phyloP scores from a whole-genome alignment of 1,284 basidiomycete species.

The Lentinula novae-zelandiae region DNA sequence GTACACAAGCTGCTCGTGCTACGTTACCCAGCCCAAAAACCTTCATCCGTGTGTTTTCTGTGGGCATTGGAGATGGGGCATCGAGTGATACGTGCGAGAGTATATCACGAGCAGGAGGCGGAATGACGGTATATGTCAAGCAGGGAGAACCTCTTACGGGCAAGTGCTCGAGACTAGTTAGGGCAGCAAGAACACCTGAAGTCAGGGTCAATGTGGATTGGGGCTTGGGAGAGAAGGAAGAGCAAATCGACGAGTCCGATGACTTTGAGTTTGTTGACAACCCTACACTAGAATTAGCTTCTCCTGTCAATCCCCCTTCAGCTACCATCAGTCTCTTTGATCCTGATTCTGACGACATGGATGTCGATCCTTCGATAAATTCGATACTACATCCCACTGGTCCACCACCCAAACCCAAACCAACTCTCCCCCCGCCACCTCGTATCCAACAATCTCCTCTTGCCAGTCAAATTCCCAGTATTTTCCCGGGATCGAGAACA shows the following conservation, averaged over 20 bases:
- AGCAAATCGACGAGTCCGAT: not conserved
- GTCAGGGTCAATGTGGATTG: not conserved
- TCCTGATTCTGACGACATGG: not conserved
- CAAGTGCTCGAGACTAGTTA: conserved; percentile 3
- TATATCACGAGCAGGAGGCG: not conserved
- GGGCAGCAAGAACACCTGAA: not conserved
- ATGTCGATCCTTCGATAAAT: not conserved
- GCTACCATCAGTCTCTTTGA: not conserved
- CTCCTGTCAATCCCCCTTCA: not conserved
- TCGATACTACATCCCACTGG: not conserved
- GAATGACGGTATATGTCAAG: conserved; percentile 1
- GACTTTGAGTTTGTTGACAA: not conserved
- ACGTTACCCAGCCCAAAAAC: not conserved
- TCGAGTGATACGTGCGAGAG: conserved; percentile 1
- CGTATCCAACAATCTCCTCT: not conserved
- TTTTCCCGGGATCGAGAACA: not conserved
- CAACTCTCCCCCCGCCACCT: not conserved
- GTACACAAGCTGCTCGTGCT: not conserved
- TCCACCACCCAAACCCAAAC: not conserved
- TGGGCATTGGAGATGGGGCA: not conserved
- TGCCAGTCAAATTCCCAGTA: not conserved
- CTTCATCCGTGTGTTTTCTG: not conserved
- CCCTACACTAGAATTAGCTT: not conserved
- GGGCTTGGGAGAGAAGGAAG: not conserved
- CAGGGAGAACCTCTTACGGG: not conserved